Evolutionary conservation across 352 stramenopile genomes (phyloP), one percentile per base, ranked within the genome.

Genomic region (Globisporangium orthogonon): DNA sequence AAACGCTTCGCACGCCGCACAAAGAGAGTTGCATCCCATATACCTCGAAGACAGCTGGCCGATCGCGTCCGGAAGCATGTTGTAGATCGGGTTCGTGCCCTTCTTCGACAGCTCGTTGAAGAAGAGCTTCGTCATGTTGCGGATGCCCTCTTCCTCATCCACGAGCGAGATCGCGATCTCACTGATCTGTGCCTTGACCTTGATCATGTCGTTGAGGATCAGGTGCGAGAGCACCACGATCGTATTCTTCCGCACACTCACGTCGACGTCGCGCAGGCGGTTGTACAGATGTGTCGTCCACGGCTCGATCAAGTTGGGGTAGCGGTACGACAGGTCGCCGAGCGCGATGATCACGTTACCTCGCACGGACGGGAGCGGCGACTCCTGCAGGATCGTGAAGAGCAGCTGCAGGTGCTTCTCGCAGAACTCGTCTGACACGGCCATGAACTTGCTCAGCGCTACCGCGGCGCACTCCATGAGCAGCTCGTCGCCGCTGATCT

Each of bases 181-280:
- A 53, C 83, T 93, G 50, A 97, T 86, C 69, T 98, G 89, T 15
- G 92, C 95, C 66, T 98, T 98, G n/a, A 99, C 95, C 76, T 98
- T 99, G 43, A 99, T 97, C 97, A 99, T 99, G 63, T 99, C 97
- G 71, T 99, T 99, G 37, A 99, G 73, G 69, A 99, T 98, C 40
- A 99, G 84, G 65, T 99, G 97, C 31, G 96, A 98, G 3, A 99
- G 84, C 35, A 99, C 96, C 63, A 98, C 97, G 48, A 99, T 89
- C 40, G 96, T 97, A 63, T 99, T 98, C 52, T 96, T 91, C 40
- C 96, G 90, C 30, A 99, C 97, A 54, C 89, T 86, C 18, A 78
- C 58, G 55, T 95, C 76, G 10, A 90, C 70, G 65, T 98, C 95
- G 31, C 91, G 91, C 29, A 99, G 83, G 15, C 89, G 86, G 31